phyloP scores from a whole-genome alignment of 2,329 filamentous ascomycete species.

The Rugonectria rugulosa region DNA sequence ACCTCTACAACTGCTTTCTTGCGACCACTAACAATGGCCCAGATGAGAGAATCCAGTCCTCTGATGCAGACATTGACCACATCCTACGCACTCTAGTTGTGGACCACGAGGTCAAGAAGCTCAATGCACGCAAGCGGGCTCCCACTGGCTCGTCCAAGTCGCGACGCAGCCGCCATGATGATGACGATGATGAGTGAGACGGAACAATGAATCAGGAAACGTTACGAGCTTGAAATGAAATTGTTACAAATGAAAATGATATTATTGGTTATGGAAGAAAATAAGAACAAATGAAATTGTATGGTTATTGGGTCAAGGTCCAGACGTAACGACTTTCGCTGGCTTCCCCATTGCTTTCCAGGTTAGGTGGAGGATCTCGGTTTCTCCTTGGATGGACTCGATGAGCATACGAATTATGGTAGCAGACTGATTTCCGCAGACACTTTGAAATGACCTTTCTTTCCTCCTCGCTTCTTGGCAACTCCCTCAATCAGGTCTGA shows the following conservation, averaged over 20 bases:
- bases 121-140: slow-evolving; percentile 44
- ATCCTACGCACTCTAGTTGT: slow-evolving; percentile 47
- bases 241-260: slow-evolving; percentile 15
- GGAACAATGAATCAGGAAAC: slow-evolving; percentile 14
- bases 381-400: slow-evolving; percentile 19
- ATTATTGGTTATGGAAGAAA: slow-evolving; percentile 11
- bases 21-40: slow-evolving; percentile 26
- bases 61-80: slow-evolving; percentile 42
- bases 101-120: slow-evolving; percentile 50
- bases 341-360: slow-evolving; percentile 19
- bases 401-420: slow-evolving; percentile 32
- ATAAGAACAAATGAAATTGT: slow-evolving; percentile 17
- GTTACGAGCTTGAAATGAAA: slow-evolving; percentile 27
- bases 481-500: slow-evolving; percentile 43
- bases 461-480: slow-evolving; percentile 43
- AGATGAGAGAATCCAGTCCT: slow-evolving; percentile 45
- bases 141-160: slow-evolving; percentile 39
- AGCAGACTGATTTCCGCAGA: slow-evolving; percentile 40
- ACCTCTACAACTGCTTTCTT: too few relatives aligned
- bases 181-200: slow-evolving; percentile 39
- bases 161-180: slow-evolving; percentile 36
- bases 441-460: slow-evolving; percentile 44
- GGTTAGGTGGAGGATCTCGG: slow-evolving; percentile 13
- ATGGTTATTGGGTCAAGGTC: slow-evolving; percentile 15
- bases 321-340: slow-evolving; percentile 31